Percentiles rank a stretch among this genome's conserved stretches.
These are phyloP conservation scores for Forsythia suspensa DNA, from an alignment of 257 asterid species.

Conservation along the genomic window DNA sequence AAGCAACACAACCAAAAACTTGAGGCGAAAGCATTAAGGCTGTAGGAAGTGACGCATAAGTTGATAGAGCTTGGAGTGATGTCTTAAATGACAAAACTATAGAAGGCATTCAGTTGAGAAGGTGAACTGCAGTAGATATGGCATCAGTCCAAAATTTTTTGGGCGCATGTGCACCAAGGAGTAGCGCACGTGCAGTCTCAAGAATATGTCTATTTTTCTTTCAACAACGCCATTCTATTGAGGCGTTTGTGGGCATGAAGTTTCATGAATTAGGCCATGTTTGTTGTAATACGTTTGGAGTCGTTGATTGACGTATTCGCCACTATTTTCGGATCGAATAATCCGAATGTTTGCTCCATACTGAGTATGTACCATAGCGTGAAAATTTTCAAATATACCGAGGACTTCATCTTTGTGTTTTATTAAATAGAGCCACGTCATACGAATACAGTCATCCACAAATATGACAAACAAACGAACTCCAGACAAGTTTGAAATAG, in stretches of 20 bases:
- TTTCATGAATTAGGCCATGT: no score
- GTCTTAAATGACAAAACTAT: not conserved
- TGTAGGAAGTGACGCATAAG: not conserved
- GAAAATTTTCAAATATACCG: no score
- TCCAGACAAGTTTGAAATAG: not conserved
- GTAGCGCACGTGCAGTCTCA: not conserved
- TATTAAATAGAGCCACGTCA: not conserved
- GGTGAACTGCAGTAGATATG: not conserved
- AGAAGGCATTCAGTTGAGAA: not conserved
- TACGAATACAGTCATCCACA: not conserved
- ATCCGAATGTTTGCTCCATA: no score
- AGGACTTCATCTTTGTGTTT: not conserved
- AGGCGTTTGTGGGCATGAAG: no score
- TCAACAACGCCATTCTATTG: no score
- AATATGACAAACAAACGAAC: not conserved
- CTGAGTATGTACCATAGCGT: no score
- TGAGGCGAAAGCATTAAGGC: not conserved
- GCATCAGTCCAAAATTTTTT: not conserved
- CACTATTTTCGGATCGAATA: no score
- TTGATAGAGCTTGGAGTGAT: not conserved
- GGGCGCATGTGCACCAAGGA: not conserved
- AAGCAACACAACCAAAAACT: not conserved
- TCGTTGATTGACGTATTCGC: no score
- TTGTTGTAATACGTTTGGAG: no score
- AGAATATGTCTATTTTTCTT: not conserved